phyloP scores from a whole-genome alignment of 495 filamentous ascomycete genomes.

The Penicillium bovifimosum region DNA sequence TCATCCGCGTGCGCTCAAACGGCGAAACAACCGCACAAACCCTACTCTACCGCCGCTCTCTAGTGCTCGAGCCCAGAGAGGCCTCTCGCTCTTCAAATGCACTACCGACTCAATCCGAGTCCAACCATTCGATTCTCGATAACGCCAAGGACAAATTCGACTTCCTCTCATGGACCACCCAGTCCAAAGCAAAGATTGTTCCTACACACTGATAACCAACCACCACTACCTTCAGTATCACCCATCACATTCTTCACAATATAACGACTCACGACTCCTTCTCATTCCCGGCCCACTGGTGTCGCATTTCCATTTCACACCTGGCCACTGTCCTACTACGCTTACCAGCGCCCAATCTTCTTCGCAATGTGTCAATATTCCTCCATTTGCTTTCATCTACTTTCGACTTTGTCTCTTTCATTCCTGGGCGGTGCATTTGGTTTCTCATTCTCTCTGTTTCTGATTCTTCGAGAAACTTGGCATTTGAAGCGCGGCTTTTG shows the following conservation, averaged over 20 bases:
- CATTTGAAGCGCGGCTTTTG: slow-evolving; percentile 21
- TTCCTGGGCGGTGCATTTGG: slow-evolving; percentile 20
- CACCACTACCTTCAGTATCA: slow-evolving; percentile 5
- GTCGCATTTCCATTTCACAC: slow-evolving; percentile 4
- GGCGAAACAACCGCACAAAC: slow-evolving; percentile 75
- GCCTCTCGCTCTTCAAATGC: slow-evolving; percentile 15
- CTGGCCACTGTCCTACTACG: slow-evolving; percentile 11
- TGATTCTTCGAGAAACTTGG: slow-evolving; percentile 6
- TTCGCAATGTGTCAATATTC: slow-evolving; percentile 28
- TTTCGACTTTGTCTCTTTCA: slow-evolving; percentile 5
- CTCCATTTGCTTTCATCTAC: slow-evolving; percentile 1
- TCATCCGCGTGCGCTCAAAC: slow-evolving; percentile 71
- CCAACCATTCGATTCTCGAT: slow-evolving; percentile 48
- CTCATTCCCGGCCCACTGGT: slow-evolving; percentile 6
- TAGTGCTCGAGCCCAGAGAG: slow-evolving; percentile 83
- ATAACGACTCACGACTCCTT: slow-evolving; percentile 23
- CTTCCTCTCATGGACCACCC: slow-evolving; percentile 50
- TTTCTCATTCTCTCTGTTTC: slow-evolving; percentile 15
- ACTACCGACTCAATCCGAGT: slow-evolving; percentile 26
- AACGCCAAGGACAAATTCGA: slow-evolving; percentile 52
- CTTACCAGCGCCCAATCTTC: slow-evolving; percentile 13
- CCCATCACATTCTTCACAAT: slow-evolving; percentile 7
- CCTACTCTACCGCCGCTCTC: slow-evolving; percentile 70
- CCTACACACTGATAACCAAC: slow-evolving; percentile 38
- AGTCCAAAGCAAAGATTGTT: slow-evolving; percentile 44